phyloP scores from a whole-genome alignment of 2,329 filamentous ascomycete species.

The Stemphylium beticola region DNA sequence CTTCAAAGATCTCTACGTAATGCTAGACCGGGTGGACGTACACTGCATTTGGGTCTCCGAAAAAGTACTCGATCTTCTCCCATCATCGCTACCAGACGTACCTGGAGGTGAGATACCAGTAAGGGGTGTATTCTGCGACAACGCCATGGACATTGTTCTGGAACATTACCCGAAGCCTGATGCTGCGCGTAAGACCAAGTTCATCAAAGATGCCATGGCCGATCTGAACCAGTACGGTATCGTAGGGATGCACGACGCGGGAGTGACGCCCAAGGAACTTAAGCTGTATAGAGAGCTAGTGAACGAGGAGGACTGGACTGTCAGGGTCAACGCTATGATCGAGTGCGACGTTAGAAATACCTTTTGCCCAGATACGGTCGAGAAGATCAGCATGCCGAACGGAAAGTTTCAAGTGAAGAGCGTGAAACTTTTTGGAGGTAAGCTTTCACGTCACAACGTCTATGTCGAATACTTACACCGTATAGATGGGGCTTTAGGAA shows the following conservation, averaged over 20 bases:
- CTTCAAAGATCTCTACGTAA: slow-evolving; percentile 66
- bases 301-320: slow-evolving; percentile 60
- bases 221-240: slow-evolving; percentile 69
- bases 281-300: slow-evolving; percentile 62
- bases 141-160: slow-evolving; percentile 69
- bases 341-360: slow-evolving; percentile 70
- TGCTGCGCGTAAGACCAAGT: slow-evolving; percentile 59
- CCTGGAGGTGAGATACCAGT: slow-evolving; percentile 72
- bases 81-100: slow-evolving; percentile 55
- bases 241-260: slow-evolving; percentile 73
- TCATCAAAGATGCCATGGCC: slow-evolving; percentile 66
- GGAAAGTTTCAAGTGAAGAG: slow-evolving; percentile 64
- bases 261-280: slow-evolving; percentile 63
- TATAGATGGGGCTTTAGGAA: slow-evolving; percentile 71
- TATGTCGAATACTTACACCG: slow-evolving; percentile 16
- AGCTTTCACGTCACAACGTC: slow-evolving; percentile 13
- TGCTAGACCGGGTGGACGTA: slow-evolving; percentile 73
- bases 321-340: slow-evolving; percentile 72
- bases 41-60: slow-evolving; percentile 74
- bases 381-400: slow-evolving; percentile 53
- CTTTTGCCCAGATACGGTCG: slow-evolving; percentile 63
- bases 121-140: slow-evolving; percentile 74
- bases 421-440: slow-evolving; percentile 73
- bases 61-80: slow-evolving; percentile 66
- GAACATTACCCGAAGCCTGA: slow-evolving; percentile 64